Base-by-base conservation (phyloP, 257 asterid genomes). In the Fraxinus anomala region DNA sequence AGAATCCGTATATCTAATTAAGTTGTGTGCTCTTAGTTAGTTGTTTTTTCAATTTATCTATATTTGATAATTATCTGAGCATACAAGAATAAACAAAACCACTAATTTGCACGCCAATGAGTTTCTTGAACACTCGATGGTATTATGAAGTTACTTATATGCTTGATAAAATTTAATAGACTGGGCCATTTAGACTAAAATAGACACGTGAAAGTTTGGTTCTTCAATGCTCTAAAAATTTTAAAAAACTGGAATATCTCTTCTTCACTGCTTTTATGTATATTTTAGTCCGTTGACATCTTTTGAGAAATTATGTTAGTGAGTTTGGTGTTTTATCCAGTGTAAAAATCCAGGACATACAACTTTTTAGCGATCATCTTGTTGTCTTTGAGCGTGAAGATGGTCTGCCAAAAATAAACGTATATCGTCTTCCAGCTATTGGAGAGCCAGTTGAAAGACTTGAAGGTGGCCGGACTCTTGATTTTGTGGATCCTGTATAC, bases 301-400 rank as follows among this genome's bases (percentile, higher is more conserved):
- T 79, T 68, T 47, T 82, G 83, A 72, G 81, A 70, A 73, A 31
- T 42, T 75, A 70, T 42, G 74, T 37, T 82, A 73, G 40, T 77
- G 76, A 56, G 72, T 78, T 76, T 83, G 78, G 11, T 72, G 6
- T 80, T 82, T 89, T 79, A 37, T 79, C 78, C 93, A 95, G 99
- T 81, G 89, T 93, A 76, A 92, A 88, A 87, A 89, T 95, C 82
- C 96, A 90, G 88, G 91, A 85, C 69, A 86, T 93, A 83, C 96
- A 88, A 74, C 90, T 90, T 76, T 95, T 93, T 76, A 81, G 76
- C 16, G 83, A 91, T 79, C 97, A 95, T 83, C 90, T 95, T 77
- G 97, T 87, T 87, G 91, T 91, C 74, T 88, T 82, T 83, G 97
- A 91, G 81, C 97, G 99, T 83, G 96, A 89, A 83, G 79, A 85